Base-by-base conservation (phyloP, 305 asterid species). In the Coffea humblotiana region DNA sequence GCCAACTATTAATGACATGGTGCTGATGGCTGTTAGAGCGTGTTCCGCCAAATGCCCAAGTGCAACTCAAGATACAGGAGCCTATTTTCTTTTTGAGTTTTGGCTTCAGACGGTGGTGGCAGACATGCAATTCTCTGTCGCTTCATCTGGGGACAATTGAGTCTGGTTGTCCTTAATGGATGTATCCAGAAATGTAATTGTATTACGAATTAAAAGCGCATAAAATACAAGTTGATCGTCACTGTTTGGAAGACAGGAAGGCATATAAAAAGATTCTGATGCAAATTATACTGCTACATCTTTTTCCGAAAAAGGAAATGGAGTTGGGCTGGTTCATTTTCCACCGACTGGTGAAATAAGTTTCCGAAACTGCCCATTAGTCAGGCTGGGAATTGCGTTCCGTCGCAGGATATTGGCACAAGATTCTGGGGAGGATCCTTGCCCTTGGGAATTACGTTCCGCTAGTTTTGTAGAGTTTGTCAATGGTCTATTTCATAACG, bases 1-100 rank as follows among this genome's bases (percentile, higher is more conserved):
- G 82, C 77, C 91, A 29, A 84, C 78, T 85, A 85, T 83, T 81
- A 84, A 81, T 4, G 6, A 0, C 84, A 69, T 37, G 60, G 21
- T 68, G 76, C 43, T 47, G 16, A 43, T n/a, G 48, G 60, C 32
- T 43, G n/a, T 63, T 35, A n/a, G 56, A 63, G 61, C 23, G 10
- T 6, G 32, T 58, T 66, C 23, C 63, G 19, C 51, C 23, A 7
- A 40, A 23, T 10, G 51, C 75, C 2, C 27, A 8, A 5, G 48
- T 80, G 40, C 60, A 43, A 37, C 23, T 32, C 25, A 19, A 4
- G 73, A 13, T 43, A 58, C 71, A 29, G 40, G 43, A 25, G 13
- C 43, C 25, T 0, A 27, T 7, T 32, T 52, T 77, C 32, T 52
- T 32, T 47, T 3, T 37, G 60, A 52, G 60, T 52, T 52, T 52